These are phyloP conservation scores for Candida lessepsii DNA, from an alignment of 805 yeast species.

Conservation along the genomic window DNA sequence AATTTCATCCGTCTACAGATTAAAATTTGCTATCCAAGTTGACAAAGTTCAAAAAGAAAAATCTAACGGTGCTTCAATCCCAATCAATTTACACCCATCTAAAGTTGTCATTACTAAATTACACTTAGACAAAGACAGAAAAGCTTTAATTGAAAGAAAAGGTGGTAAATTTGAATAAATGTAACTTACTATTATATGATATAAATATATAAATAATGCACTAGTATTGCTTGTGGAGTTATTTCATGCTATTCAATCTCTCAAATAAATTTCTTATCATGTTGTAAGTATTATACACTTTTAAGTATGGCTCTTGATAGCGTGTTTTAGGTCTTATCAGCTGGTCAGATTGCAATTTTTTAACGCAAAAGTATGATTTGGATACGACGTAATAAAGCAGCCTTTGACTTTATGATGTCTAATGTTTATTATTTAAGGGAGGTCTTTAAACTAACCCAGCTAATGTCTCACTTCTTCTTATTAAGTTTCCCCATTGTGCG, in stretches of 20 bases:
- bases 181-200: conserved; percentile 7
- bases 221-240: not conserved
- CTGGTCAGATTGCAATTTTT: too few species aligned
- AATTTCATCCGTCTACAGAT: conserved; percentile 97
- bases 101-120: conserved; percentile 98
- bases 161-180: conserved; percentile 93
- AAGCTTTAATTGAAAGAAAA: conserved; percentile 95
- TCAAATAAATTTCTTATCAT: too few species aligned
- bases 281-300: too few species aligned
- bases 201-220: conserved; percentile 9
- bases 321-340: too few species aligned
- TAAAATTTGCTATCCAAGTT: conserved; percentile 93
- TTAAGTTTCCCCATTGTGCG: too few species aligned
- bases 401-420: too few species aligned
- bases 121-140: conserved; percentile 98
- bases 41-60: conserved; percentile 97
- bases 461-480: too few species aligned
- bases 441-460: too few species aligned
- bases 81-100: conserved; percentile 97
- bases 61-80: conserved; percentile 96
- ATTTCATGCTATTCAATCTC: conserved; percentile 6
- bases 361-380: too few species aligned
- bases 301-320: too few species aligned
- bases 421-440: too few species aligned
- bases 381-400: too few species aligned